Conservation (phyloP, 805 yeast genomes). For the Candida maesae region DNA sequence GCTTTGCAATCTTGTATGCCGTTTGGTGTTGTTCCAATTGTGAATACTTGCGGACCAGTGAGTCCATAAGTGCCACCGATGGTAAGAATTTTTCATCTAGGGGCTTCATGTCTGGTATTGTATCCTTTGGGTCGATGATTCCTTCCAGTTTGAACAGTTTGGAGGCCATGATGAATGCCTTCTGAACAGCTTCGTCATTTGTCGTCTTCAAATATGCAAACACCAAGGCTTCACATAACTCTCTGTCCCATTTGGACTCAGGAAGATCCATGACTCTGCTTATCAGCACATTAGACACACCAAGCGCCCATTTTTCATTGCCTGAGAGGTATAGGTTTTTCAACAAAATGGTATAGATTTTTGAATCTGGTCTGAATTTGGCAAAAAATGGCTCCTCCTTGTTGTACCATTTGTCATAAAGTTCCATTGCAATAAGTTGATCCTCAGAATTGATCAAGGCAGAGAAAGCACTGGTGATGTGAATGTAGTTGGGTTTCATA, state of each 20-base stretch:
- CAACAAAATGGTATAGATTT: conserved; percentile 30
- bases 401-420: conserved; percentile 32
- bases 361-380: conserved; percentile 30
- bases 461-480: conserved; percentile 43
- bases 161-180: conserved; percentile 20
- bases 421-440: conserved; percentile 34
- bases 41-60: conserved; percentile 17
- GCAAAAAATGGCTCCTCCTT: conserved; percentile 17
- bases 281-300: neutral
- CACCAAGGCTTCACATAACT: conserved; percentile 19
- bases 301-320: conserved; percentile 7
- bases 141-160: conserved; percentile 17
- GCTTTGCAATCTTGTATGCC: conserved; percentile 12
- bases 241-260: conserved; percentile 12
- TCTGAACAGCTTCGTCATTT: conserved; percentile 13
- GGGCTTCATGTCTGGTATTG: conserved; percentile 1
- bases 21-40: conserved; percentile 15
- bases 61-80: conserved; percentile 18
- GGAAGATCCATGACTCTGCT: conserved; percentile 13
- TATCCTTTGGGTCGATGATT: neutral
- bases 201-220: conserved; percentile 16
- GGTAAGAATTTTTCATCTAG: conserved; percentile 19
- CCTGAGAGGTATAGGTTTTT: conserved; percentile 19
- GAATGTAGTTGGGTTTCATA: conserved; percentile 34
- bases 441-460: conserved; percentile 41